Percentiles rank a stretch among this genome's conserved stretches.
phyloP scores from a whole-genome alignment of 2,329 filamentous ascomycete genomes.

The Phoma sp. region DNA sequence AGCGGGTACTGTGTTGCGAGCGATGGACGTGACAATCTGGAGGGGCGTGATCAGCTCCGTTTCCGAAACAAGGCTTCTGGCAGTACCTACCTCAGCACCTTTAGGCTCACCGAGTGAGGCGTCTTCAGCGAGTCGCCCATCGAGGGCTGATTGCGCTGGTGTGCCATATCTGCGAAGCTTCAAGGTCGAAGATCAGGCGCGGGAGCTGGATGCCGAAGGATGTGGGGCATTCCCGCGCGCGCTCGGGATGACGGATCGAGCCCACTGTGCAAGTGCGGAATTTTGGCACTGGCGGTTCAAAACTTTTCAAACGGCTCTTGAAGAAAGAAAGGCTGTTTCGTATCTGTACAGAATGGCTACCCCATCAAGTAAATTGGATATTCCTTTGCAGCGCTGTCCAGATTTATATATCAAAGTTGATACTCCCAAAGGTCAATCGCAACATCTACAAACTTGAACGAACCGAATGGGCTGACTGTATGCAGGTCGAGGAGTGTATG shows the following conservation, averaged over 20 bases:
- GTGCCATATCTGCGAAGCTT: conserved; percentile 40
- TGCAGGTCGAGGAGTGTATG: conserved; percentile 62
- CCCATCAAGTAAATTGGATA: conserved; percentile 18
- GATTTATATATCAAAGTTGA: conserved; percentile 53
- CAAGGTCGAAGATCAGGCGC: conserved; percentile 12
- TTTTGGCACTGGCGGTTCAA: background rate
- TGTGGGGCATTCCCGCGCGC: conserved; percentile 14
- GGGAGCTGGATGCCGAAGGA: conserved; percentile 4
- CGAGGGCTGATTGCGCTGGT: conserved; percentile 46
- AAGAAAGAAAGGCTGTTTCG: background rate
- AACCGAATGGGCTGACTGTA: background rate
- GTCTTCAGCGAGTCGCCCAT: conserved; percentile 48
- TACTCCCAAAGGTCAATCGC: conserved; percentile 56
- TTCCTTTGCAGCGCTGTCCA: conserved; percentile 51
- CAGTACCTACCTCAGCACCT: conserved; percentile 76
- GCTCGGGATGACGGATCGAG: background rate
- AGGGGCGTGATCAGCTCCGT: background rate
- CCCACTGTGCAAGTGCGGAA: conserved; percentile 9
- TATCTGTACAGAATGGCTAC: conserved; percentile 1
- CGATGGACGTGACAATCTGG: conserved; percentile 80
- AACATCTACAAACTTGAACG: background rate
- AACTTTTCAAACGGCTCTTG: background rate
- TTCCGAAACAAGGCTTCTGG: conserved; percentile 53
- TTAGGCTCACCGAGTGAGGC: conserved; percentile 83
- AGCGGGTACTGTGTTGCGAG: conserved; percentile 73